phyloP scores from a whole-genome alignment of 225 moss, liverwort and hornwort species.

The Asterella californica region DNA sequence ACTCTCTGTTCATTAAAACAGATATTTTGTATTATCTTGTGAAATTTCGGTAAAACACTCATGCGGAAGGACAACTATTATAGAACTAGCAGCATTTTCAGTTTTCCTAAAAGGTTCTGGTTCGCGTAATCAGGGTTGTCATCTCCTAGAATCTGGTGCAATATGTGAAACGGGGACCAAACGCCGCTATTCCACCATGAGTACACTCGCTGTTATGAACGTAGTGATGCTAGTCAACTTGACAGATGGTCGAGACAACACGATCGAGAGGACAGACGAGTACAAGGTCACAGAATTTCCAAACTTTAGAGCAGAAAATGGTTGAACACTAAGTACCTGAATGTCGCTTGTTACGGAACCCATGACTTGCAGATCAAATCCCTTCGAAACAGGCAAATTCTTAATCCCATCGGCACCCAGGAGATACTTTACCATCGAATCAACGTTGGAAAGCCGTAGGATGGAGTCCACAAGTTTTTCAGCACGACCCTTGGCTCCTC shows the following conservation, averaged over 20 bases:
- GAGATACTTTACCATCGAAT: slow-evolving; percentile 69
- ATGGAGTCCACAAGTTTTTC: slow-evolving; percentile 73
- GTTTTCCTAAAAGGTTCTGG: not conserved
- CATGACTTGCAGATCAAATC: slow-evolving; percentile 61
- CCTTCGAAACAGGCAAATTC: slow-evolving; percentile 51
- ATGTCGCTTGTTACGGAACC: slow-evolving; percentile 51
- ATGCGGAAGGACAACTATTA: not conserved
- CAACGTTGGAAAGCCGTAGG: slow-evolving; percentile 77
- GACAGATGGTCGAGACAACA: not conserved
- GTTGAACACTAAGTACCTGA: slow-evolving; percentile 18
- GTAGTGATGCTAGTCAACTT: not conserved
- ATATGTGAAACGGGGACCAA: not conserved
- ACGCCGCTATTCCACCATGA: not conserved
- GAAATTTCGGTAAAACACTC: not conserved
- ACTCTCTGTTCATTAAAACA: slow-evolving; percentile 50
- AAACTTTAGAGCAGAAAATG: not conserved
- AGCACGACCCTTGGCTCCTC: slow-evolving; percentile 73
- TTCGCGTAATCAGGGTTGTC: not conserved
- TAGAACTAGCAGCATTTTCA: not conserved
- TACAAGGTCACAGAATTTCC: not conserved
- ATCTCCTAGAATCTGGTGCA: not conserved
- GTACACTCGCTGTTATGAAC: not conserved
- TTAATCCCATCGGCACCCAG: slow-evolving; percentile 51
- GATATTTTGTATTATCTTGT: not conserved
- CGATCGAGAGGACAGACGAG: not conserved